These are phyloP conservation scores for Endoconidiophora laricicola DNA, from an alignment of 2,329 filamentous ascomycete genomes.

Conservation along the genomic window DNA sequence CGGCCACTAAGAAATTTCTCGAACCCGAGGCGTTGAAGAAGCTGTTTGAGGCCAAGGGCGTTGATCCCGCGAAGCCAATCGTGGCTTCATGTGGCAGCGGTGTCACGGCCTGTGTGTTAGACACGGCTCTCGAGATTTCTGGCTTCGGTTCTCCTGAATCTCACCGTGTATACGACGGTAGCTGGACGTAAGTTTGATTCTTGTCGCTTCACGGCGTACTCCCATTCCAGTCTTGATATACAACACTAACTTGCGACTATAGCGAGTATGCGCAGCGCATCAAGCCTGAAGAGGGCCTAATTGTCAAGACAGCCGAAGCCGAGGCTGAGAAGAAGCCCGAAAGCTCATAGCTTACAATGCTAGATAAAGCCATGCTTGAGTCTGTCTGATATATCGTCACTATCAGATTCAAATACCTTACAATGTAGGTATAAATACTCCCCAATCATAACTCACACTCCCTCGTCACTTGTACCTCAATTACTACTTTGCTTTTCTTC, in stretches of 20 bases:
- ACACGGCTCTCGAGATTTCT: conserved; percentile 68
- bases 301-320: conserved; percentile 30
- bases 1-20: conserved; percentile 64
- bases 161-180: conserved; percentile 79
- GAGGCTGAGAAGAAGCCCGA: conserved; percentile 9
- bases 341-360: background rate
- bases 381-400: background rate
- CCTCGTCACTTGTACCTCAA: background rate
- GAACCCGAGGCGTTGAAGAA: conserved; percentile 53
- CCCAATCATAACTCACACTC: background rate
- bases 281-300: conserved; percentile 42
- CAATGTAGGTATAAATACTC: no score
- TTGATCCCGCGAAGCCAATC: conserved; percentile 66
- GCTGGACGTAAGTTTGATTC: conserved; percentile 67
- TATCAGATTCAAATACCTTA: no score
- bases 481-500: background rate
- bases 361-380: background rate
- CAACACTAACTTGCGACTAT: conserved; percentile 17
- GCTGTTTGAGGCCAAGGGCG: conserved; percentile 62
- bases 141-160: conserved; percentile 51
- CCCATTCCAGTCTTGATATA: background rate
- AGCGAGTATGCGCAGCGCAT: conserved; percentile 55
- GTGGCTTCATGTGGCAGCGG: conserved; percentile 85
- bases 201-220: background rate
- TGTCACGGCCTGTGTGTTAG: conserved; percentile 81